phyloP scores from a whole-genome alignment of 768 basidiomycete species.

The Tubosaeta brunneosetosa region DNA sequence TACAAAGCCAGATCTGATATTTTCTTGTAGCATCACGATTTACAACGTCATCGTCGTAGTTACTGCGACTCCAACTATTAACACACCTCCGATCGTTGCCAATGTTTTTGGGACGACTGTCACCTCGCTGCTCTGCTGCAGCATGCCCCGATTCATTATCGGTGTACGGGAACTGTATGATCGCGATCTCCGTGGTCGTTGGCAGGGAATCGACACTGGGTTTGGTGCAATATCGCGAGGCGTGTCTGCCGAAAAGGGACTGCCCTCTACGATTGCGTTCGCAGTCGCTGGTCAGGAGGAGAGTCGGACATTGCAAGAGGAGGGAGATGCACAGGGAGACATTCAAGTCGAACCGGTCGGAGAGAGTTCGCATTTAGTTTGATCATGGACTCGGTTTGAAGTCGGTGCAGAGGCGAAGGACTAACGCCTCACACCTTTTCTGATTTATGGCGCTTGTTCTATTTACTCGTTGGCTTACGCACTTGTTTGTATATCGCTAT shows the following conservation, averaged over 20 bases:
- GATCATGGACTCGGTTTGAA: not conserved
- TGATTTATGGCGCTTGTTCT: not conserved
- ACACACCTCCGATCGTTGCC: not conserved
- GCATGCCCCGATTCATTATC: not conserved
- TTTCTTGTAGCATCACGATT: not conserved
- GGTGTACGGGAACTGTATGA: constrained; percentile 1
- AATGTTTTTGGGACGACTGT: not conserved
- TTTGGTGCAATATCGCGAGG: not conserved
- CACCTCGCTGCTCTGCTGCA: not conserved
- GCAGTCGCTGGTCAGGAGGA: not conserved
- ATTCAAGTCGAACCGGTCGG: not conserved
- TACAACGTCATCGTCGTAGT: not conserved
- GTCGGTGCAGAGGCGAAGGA: not conserved
- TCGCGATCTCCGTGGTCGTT: not conserved
- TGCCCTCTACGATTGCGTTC: not conserved
- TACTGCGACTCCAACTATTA: not conserved
- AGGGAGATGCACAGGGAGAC: not conserved
- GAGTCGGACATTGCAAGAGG: not conserved
- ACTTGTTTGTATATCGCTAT: too few species aligned
- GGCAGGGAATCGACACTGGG: not conserved
- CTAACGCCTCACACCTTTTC: not conserved
- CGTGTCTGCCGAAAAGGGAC: not conserved
- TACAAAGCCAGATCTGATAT: not conserved
- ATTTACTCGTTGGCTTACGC: not conserved
- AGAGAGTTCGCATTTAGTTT: not conserved